Base-by-base conservation (phyloP, 2,329 filamentous ascomycete species). In the Microsporum ferrugineum region DNA sequence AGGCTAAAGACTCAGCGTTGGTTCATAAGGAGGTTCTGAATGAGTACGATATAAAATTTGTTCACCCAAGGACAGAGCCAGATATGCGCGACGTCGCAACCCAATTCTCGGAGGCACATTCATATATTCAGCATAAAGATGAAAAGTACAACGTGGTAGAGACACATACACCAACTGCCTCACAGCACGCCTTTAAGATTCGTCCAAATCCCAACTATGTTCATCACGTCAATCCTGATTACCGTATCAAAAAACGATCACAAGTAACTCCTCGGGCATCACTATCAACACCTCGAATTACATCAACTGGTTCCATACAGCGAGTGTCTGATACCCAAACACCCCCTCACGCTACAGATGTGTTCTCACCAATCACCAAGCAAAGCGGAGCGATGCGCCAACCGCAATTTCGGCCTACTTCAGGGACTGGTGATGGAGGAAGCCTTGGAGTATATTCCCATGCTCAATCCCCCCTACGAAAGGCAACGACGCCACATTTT, bases 41-140 rank as follows among this genome's bases (percentile, higher is more conserved):
- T 71, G 94, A 99, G 75, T 99, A 99, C 71, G 90, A 97, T 71
- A 89, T 85, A 67, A 99, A 99, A 76, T 96, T 88, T 70, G 94
- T 99, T 0, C 90, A 95, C 69, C 94, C 94, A 1, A 82, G 86
- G 8, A 83, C 95, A n/a, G 88, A 95, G 67, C 88, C 88, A 5
- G 79, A 88, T 3, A 88, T 95, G 65, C 79, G 86, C 65, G 83
- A 88, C 68, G 90, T 92, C 1, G 88, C 84, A 4, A 94, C 88
- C 0, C 92, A 97, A 72, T 86, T 87, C 62, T 84, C 83, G 0
- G 71, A 75, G 64, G 72, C 68, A 64, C 72, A 69, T 66, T 72
- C 62, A 34, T 68, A 70, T 57, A 67, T 70, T 33, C 68, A 76
- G 27, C 73, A 71, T 59, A 74, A 74, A 14, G 75, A 78, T 45